phyloP scores from a whole-genome alignment of 1,139 yeast genomes.

The Debaryomycetaceae sp. region DNA sequence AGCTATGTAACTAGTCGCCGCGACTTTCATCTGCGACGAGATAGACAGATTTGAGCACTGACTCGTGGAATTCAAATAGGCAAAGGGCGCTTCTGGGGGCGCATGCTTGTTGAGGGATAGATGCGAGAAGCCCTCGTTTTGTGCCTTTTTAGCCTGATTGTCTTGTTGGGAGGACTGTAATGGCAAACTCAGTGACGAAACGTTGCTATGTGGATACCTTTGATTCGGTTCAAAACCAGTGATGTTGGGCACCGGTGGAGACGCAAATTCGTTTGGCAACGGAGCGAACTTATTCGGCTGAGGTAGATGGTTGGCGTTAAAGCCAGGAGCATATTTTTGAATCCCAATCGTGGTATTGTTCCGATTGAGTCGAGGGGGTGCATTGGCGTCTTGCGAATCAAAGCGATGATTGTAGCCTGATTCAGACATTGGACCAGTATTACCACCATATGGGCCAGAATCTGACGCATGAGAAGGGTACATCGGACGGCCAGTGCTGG shows the following conservation, averaged over 20 bases:
- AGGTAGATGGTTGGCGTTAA: no score
- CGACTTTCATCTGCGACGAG: no score
- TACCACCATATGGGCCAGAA: no score
- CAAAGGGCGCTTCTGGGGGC: conserved; percentile 4
- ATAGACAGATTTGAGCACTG: conserved; percentile 17
- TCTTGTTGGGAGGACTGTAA: conserved; percentile 8
- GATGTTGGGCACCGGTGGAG: conserved; percentile 3
- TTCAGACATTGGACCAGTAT: no score
- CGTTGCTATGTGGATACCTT: conserved; percentile 26
- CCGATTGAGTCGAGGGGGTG: conserved; percentile 15
- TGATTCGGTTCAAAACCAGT: conserved; percentile 13
- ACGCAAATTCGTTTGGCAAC: no score
- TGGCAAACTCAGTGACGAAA: conserved; percentile 20
- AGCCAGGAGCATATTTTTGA: conserved; percentile 17
- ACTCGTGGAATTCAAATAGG: conserved; percentile 14
- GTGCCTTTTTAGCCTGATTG: conserved; percentile 1
- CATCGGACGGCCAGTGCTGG: no score
- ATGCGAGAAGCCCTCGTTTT: conserved; percentile 4
- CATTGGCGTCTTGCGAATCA: no score
- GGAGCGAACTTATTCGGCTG: no score
- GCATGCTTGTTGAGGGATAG: neutral
- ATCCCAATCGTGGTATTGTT: conserved; percentile 14
- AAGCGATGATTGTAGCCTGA: no score
- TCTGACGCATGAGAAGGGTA: no score
- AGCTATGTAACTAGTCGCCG: no score